phyloP scores from a whole-genome alignment of 345 rosid species.

The Xanthoceras sorbifolium region DNA sequence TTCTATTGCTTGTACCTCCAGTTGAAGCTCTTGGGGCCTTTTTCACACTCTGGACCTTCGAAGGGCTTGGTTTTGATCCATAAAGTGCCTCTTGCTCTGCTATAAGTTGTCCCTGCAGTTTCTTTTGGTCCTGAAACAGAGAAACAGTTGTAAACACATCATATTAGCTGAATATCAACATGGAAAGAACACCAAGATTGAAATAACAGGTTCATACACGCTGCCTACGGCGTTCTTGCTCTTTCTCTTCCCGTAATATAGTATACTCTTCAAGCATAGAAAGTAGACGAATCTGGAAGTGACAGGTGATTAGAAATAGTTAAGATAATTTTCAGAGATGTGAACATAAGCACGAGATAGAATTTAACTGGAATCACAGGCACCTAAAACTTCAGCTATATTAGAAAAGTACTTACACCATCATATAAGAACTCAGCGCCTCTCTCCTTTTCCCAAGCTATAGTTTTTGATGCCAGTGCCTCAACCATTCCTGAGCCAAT shows the following conservation, averaged over 20 bases:
- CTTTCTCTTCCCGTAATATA: constrained; percentile 82
- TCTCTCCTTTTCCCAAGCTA: constrained; percentile 91
- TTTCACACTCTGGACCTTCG: constrained; percentile 70
- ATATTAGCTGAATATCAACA: neutral
- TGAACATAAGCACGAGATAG: neutral
- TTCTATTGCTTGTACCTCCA: constrained; percentile 72
- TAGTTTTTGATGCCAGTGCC: constrained; percentile 75
- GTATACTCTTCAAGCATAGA: constrained; percentile 90
- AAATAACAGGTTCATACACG: constrained; percentile 47
- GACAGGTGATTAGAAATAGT: constrained; percentile 3
- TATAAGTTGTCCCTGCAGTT: constrained; percentile 90
- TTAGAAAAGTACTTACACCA: constrained; percentile 60
- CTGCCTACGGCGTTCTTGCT: constrained; percentile 87
- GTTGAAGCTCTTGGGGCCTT: constrained; percentile 76
- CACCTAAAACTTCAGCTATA: neutral
- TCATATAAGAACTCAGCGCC: constrained; percentile 78
- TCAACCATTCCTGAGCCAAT: constrained; percentile 75
- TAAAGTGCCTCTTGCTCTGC: constrained; percentile 94
- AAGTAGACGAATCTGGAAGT: constrained; percentile 71
- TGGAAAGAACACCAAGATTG: neutral
- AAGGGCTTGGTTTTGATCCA: constrained; percentile 96
- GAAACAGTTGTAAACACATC: constrained; percentile 5
- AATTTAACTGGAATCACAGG: neutral
- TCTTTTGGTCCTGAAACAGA: constrained; percentile 85
- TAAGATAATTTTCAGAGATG: constrained; percentile 11